Conservation (phyloP, 202 grass and related monocot species). For the Setaria viridis region DNA sequence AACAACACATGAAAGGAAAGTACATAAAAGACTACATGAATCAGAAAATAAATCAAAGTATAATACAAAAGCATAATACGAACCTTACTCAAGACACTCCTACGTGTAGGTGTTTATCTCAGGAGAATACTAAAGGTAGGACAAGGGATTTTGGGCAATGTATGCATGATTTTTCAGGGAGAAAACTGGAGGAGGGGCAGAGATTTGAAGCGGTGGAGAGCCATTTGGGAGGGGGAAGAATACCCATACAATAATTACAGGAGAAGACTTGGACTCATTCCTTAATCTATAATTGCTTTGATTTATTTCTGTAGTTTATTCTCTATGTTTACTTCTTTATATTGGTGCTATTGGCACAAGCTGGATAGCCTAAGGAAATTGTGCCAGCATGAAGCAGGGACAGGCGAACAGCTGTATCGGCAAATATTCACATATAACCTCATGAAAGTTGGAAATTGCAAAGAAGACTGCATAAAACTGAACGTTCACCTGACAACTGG, state of each 20-base stretch:
- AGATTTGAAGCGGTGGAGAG: conserved; percentile 43
- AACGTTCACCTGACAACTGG: neutral
- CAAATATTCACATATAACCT: conserved; percentile 35
- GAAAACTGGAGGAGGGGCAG: conserved; percentile 24
- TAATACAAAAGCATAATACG: conserved; percentile 31
- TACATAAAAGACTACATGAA: conserved; percentile 20
- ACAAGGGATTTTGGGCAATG: conserved; percentile 34
- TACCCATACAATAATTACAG: conserved; percentile 45
- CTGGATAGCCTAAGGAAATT: conserved; percentile 44
- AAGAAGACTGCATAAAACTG: neutral
- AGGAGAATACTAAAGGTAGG: conserved; percentile 34
- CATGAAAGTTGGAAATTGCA: conserved; percentile 25
- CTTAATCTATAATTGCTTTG: conserved; percentile 32
- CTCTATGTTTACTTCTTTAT: conserved; percentile 33
- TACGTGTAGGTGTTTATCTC: conserved; percentile 20
- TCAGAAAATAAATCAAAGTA: conserved; percentile 31
- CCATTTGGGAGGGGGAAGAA: conserved; percentile 17
- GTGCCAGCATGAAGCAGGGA: conserved; percentile 42
- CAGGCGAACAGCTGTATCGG: conserved; percentile 37
- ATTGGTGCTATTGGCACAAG: conserved; percentile 38
- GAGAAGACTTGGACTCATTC: conserved; percentile 54
- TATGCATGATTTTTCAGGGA: conserved; percentile 29
- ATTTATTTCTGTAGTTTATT: conserved; percentile 49
- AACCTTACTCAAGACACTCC: conserved; percentile 33
- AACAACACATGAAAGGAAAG: conserved; percentile 5